phyloP scores from a whole-genome alignment of 2,329 filamentous ascomycete genomes.

The Remersonia thermophila region DNA sequence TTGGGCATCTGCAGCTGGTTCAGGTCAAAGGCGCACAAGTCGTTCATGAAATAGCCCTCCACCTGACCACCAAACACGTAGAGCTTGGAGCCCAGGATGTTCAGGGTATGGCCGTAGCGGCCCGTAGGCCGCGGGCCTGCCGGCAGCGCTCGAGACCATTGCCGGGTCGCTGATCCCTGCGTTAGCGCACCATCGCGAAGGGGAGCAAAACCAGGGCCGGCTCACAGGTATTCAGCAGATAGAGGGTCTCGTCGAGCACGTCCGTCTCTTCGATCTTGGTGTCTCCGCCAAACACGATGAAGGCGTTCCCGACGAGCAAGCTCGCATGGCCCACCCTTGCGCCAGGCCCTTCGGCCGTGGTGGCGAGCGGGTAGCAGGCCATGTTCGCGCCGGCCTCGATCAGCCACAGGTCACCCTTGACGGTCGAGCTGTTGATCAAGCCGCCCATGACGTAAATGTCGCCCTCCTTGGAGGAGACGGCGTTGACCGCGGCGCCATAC shows the following conservation, averaged over 20 bases:
- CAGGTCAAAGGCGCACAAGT: constrained; percentile 85
- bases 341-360: constrained; percentile 85
- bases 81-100: constrained; percentile 92
- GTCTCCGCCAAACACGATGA: constrained; percentile 97
- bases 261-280: constrained; percentile 94
- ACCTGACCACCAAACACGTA: constrained; percentile 97
- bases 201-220: constrained; percentile 29
- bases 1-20: constrained; percentile 85
- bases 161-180: constrained; percentile 56
- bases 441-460: constrained; percentile 97
- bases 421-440: constrained; percentile 84
- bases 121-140: constrained; percentile 76
- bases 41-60: constrained; percentile 96
- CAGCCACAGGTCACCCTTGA: constrained; percentile 97
- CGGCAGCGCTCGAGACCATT: constrained; percentile 92
- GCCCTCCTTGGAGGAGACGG: constrained; percentile 85
- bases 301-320: constrained; percentile 91
- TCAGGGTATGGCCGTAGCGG: constrained; percentile 90
- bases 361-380: constrained; percentile 82
- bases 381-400: constrained; percentile 81
- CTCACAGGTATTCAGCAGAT: constrained; percentile 94
- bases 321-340: constrained; percentile 90
- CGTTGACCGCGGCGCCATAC: constrained; percentile 94
- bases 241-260: constrained; percentile 84
- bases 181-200: too few species aligned